A percentile compares a stretch with the other conserved stretches of the same genome.
Conservation (phyloP, 305 asterid species). For the Fraxinus paxiana region DNA sequence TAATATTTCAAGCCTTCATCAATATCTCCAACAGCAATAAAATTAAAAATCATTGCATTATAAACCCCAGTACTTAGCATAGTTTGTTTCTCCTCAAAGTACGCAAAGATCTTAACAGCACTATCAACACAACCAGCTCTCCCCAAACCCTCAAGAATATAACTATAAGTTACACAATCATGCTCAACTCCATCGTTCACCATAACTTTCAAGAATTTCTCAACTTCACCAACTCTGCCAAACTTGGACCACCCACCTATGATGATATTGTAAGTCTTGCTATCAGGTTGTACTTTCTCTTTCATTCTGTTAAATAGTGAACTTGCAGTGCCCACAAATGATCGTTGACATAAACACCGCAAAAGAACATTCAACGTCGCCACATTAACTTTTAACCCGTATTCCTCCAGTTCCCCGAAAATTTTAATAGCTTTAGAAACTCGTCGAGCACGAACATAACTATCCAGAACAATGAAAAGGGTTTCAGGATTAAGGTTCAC, state of each 20-base stretch:
- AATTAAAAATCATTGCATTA: conserved; percentile 67
- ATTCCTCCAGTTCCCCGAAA: conserved; percentile 50
- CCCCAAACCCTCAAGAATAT: conserved; percentile 65
- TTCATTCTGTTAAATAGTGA: conserved; percentile 52
- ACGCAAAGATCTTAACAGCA: conserved; percentile 50
- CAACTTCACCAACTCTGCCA: conserved; percentile 68
- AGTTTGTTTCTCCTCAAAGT: conserved; percentile 47
- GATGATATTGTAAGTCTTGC: conserved; percentile 44
- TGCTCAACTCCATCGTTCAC: conserved; percentile 66
- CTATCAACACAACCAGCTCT: conserved; percentile 60
- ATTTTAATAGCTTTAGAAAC: conserved; percentile 56
- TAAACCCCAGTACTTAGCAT: conserved; percentile 45
- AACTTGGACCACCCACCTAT: conserved; percentile 77
- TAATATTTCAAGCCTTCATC: conserved; percentile 57
- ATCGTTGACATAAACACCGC: conserved; percentile 48
- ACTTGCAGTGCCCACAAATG: conserved; percentile 57
- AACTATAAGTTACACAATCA: conserved; percentile 51
- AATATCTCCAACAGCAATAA: conserved; percentile 42
- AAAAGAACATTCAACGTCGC: conserved; percentile 51
- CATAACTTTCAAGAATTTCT: conserved; percentile 56
- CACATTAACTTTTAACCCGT: conserved; percentile 41
- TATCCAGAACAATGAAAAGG: conserved; percentile 55
- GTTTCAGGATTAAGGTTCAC: conserved; percentile 47
- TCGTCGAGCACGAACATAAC: conserved; percentile 52
- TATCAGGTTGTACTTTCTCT: conserved; percentile 46